Base-by-base conservation (phyloP, 2,329 filamentous ascomycete genomes). In the Metarhizium guizhouense region DNA sequence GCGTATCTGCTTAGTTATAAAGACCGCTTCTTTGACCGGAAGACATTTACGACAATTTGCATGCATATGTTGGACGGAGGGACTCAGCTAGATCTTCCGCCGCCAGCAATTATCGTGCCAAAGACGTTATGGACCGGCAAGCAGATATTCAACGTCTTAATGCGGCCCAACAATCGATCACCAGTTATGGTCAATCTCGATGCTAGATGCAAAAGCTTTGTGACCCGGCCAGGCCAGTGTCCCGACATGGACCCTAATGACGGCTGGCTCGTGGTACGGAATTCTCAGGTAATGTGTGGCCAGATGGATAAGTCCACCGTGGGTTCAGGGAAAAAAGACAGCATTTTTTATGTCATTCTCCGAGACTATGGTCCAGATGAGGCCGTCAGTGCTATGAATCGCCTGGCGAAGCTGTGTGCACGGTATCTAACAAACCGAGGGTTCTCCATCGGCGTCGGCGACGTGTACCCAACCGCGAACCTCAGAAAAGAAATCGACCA, bases 251-350 rank as follows among this genome's bases (percentile, higher is more conserved):
- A 93, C 64, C 83, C 87, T 16, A 89, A 93, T 61, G 93, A 99
- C 69, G 85, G 86, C 6, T 97, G 90, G 81, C 77, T 99, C 14
- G 90, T 96, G n/a, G 87, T 99, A 60, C 87, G 93, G 56, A 96
- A 97, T 67, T 96, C 93, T 0, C 91, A 96, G 68, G 85, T 96
- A 59, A 95, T 97, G 89, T 96, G 92, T 66, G 94, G 93, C 59
- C 82, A 87, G 57, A 96, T 96, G 90, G 93, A 99, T 76, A 99
- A 99, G 72, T 88, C 89, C 1, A 96, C 91, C 0, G 89, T 99
- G n/a, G 94, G 93, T 63, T 85, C 89, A 8, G 93, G 94, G 63
- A 97, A 96, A 76, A 99, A 99, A 68, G 92, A 96, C 68, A 96
- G 91, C 0, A 85, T 99, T 18, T 97, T 97, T 67, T 97, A 96